These are phyloP conservation scores for Fusarium sarcochroum DNA, from an alignment of 2,329 filamentous ascomycete genomes.

Conservation along the genomic window DNA sequence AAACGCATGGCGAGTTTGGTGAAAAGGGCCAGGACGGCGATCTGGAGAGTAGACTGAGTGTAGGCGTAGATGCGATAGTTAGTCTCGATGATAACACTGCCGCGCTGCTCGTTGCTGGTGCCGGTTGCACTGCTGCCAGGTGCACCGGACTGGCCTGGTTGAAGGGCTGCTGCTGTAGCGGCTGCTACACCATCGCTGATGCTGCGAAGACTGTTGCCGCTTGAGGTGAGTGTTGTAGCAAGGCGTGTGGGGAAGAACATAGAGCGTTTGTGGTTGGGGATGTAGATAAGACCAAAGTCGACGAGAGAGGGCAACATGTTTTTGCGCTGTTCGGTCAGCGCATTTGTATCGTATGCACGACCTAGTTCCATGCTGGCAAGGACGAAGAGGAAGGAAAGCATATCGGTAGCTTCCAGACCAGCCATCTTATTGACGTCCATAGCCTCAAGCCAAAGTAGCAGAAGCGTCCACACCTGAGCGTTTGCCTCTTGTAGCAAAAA, in stretches of 20 bases:
- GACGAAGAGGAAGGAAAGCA: slow-evolving; percentile 96
- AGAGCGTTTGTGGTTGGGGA: slow-evolving; percentile 68
- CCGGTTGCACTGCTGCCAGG: slow-evolving; percentile 53
- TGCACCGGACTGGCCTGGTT: slow-evolving; percentile 54
- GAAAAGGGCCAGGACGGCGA: slow-evolving; percentile 93
- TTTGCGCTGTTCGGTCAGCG: slow-evolving; percentile 83
- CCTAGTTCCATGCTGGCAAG: slow-evolving; percentile 94
- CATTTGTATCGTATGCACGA: slow-evolving; percentile 88
- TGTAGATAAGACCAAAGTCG: slow-evolving; percentile 93
- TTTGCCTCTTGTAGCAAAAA: slow-evolving; percentile 96
- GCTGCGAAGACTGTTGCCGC: slow-evolving; percentile 82
- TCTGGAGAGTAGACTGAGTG: slow-evolving; percentile 93
- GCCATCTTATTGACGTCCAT: slow-evolving; percentile 72
- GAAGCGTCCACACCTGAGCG: slow-evolving; percentile 95
- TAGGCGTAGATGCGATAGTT: slow-evolving; percentile 99
- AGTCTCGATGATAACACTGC: slow-evolving; percentile 96
- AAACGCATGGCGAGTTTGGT: slow-evolving; percentile 90
- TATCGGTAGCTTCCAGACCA: slow-evolving; percentile 89
- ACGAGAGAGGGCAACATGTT: slow-evolving; percentile 92
- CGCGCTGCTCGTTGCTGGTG: slow-evolving; percentile 66
- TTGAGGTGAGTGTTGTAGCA: slow-evolving; percentile 86
- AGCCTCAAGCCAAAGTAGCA: slow-evolving; percentile 93
- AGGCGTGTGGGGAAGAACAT: slow-evolving; percentile 92
- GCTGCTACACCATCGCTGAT: slow-evolving; percentile 78
- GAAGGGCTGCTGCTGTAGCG: slow-evolving; percentile 66